These are phyloP conservation scores for Pichia thaimueangensis DNA, from an alignment of 805 yeast species.

Conservation along the genomic window DNA sequence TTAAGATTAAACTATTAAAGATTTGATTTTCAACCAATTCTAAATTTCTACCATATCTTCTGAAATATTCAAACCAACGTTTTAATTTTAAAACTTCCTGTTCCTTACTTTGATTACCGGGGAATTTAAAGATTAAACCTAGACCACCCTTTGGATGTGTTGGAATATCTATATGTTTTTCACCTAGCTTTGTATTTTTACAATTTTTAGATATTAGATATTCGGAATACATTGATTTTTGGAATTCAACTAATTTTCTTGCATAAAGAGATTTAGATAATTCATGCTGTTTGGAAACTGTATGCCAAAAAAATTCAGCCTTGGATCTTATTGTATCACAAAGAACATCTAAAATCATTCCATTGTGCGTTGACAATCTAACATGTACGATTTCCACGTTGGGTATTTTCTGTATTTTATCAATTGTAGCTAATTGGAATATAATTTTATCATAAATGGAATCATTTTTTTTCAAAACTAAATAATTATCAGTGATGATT, in stretches of 20 bases:
- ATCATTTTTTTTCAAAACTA: conserved; percentile 66
- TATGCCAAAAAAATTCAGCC: conserved; percentile 73
- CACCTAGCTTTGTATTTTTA: conserved; percentile 19
- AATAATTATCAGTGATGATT: conserved; percentile 66
- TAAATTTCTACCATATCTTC: conserved; percentile 77
- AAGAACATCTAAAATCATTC: conserved; percentile 56
- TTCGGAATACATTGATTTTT: conserved; percentile 77
- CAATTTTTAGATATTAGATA: conserved; percentile 62
- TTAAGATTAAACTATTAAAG: conserved; percentile 77
- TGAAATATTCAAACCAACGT: conserved; percentile 88
- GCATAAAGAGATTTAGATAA: conserved; percentile 57
- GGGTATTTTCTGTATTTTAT: conserved; percentile 82
- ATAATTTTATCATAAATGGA: conserved; percentile 60
- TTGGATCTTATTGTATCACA: conserved; percentile 74
- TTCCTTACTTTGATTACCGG: conserved; percentile 80
- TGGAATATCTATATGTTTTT: conserved; percentile 34
- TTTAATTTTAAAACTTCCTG: conserved; percentile 56
- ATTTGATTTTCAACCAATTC: conserved; percentile 66
- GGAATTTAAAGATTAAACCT: conserved; percentile 78
- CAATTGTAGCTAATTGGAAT: conserved; percentile 69
- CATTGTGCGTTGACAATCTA: conserved; percentile 61
- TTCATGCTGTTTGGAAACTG: conserved; percentile 39
- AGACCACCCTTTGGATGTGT: conserved; percentile 75
- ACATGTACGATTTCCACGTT: conserved; percentile 73
- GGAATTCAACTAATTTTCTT: conserved; percentile 54